phyloP scores from a whole-genome alignment of 768 basidiomycete genomes.

The Suillus variegatus region DNA sequence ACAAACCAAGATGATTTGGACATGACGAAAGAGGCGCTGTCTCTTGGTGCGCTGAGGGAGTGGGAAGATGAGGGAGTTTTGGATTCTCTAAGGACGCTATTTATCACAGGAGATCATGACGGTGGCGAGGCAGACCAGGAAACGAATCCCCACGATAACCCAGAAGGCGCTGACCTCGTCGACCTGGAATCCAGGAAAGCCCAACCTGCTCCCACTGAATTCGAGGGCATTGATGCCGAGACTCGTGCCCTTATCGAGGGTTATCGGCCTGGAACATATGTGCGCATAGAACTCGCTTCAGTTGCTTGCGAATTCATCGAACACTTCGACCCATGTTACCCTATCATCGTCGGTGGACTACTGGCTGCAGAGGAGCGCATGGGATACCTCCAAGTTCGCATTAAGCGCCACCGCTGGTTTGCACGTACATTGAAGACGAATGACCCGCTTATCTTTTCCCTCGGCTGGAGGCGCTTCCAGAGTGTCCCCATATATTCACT shows the following conservation, averaged over 20 bases:
- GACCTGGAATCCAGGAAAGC: constrained; percentile 37
- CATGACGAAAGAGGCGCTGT: constrained; percentile 62
- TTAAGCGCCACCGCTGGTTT: constrained; percentile 97
- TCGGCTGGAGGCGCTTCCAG: constrained; percentile 99
- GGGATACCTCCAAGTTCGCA: constrained; percentile 91
- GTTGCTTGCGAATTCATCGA: constrained; percentile 93
- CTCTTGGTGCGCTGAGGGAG: constrained; percentile 53
- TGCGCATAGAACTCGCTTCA: constrained; percentile 82
- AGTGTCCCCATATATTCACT: constrained; percentile 92
- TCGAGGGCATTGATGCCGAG: constrained; percentile 74
- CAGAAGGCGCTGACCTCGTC: constrained; percentile 43
- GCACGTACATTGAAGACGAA: constrained; percentile 91
- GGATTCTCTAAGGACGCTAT: constrained; percentile 82
- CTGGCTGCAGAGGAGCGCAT: constrained; percentile 89
- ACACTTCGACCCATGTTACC: constrained; percentile 89
- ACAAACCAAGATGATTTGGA: constrained; percentile 60
- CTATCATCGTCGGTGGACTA: constrained; percentile 90
- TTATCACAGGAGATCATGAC: constrained; percentile 75
- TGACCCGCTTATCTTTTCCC: constrained; percentile 92
- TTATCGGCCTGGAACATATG: constrained; percentile 85
- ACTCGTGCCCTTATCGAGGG: constrained; percentile 87
- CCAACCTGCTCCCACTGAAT: constrained; percentile 53
- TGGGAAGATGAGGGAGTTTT: constrained; percentile 89
- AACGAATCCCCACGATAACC: constrained; percentile 41
- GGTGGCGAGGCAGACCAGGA: constrained; percentile 39